Conservation (phyloP, 257 asterid species). For the Pogostemon cablin region DNA sequence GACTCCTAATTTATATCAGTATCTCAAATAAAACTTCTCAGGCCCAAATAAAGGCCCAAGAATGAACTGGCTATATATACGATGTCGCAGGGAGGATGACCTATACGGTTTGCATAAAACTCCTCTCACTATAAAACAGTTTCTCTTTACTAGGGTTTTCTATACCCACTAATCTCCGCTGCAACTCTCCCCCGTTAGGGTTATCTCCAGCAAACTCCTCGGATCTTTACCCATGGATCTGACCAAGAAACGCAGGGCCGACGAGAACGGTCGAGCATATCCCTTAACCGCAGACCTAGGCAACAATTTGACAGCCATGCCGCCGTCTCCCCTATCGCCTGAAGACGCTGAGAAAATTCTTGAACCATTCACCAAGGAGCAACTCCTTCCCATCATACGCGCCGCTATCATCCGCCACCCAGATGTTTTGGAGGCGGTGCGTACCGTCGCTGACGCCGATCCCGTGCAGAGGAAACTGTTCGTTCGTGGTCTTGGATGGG, state of each 20-base stretch:
- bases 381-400: conserved; percentile 71
- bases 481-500: conserved; percentile 99
- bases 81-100: too few relatives aligned
- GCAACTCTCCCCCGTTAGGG: conserved; percentile 29
- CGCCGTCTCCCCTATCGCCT: conserved; percentile 50
- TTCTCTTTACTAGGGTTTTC: conserved; percentile 40
- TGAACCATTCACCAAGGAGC: conserved; percentile 79
- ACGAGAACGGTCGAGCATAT: conserved; percentile 74
- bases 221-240: conserved; percentile 58
- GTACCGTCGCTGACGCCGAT: conserved; percentile 83
- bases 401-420: conserved; percentile 79
- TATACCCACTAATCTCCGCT: conserved; percentile 5
- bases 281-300: conserved; percentile 39
- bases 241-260: conserved; percentile 84
- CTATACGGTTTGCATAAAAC: too few relatives aligned
- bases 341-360: conserved; percentile 82
- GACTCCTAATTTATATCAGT: too few relatives aligned
- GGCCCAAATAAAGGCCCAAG: too few relatives aligned
- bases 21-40: too few relatives aligned
- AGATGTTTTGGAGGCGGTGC: conserved; percentile 71
- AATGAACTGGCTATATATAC: too few relatives aligned
- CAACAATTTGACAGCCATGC: conserved; percentile 34
- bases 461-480: conserved; percentile 80
- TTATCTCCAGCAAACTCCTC: conserved; percentile 15
- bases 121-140: neutral